A percentile compares a stretch with the other conserved stretches of the same genome.
These are phyloP conservation scores for Mycosphaerelloides madeirae DNA, from an alignment of 2,329 filamentous ascomycete species.

Conservation along the genomic window DNA sequence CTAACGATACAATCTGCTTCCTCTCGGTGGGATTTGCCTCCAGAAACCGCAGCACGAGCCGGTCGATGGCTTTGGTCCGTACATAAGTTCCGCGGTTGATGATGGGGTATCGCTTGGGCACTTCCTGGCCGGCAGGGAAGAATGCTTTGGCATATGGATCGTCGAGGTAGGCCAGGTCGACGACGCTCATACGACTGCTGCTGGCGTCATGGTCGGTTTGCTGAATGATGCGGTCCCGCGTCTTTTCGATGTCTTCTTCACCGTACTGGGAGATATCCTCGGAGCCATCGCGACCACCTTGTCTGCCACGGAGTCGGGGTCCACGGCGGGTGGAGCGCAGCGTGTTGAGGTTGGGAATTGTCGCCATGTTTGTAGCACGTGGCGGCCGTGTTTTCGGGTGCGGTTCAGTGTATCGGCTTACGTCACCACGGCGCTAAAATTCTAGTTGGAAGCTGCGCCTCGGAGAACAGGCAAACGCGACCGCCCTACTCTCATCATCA, in stretches of 20 bases:
- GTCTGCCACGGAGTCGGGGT: constrained; percentile 46
- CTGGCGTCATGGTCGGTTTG: constrained; percentile 89
- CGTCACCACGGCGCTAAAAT: no score
- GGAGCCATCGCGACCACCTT: constrained; percentile 36
- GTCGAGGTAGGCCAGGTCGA: constrained; percentile 75
- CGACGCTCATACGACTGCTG: constrained; percentile 81
- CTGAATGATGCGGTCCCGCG: constrained; percentile 72
- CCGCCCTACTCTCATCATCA: no score
- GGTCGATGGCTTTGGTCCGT: constrained; percentile 77
- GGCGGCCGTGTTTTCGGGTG: no score
- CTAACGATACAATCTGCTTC: constrained; percentile 80
- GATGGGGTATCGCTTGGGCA: constrained; percentile 70
- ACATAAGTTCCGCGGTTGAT: constrained; percentile 98
- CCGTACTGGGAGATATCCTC: constrained; percentile 27
- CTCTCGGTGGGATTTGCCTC: constrained; percentile 12
- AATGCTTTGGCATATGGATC: constrained; percentile 75
- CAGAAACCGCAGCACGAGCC: constrained; percentile 69
- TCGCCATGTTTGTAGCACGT: constrained; percentile 21
- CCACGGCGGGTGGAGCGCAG: constrained; percentile 49
- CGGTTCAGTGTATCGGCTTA: no score
- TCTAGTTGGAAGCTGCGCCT: no score
- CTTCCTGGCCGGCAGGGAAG: constrained; percentile 46
- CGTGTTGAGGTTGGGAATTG: constrained; percentile 72
- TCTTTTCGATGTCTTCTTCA: constrained; percentile 32
- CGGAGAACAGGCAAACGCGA: no score